Base-by-base conservation (phyloP, 176 grass and related monocot genomes). In the Cymbopogon citratus region DNA sequence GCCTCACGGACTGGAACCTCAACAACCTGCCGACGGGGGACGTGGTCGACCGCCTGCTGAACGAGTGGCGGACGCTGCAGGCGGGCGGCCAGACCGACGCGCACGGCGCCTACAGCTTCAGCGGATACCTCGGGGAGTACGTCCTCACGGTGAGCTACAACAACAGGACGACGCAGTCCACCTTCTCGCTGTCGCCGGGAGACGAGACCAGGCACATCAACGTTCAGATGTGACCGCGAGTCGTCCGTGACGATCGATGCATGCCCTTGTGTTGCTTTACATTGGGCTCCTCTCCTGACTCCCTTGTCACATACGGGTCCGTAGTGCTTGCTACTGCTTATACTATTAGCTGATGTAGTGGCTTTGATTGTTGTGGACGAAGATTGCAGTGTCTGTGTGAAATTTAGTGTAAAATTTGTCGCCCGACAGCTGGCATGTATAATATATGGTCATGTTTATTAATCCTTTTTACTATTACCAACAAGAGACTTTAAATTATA, bases 131-230 rank as follows among this genome's bases (percentile, higher is more conserved):
- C 1, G 96, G 92, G 23, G 96, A 95, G 88, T 95, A 91, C 75
- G 73, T 85, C 26, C 86, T 95, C 70, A 80, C 76, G 0, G 92
- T 95, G 1, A 86, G 13, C 85, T 84, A 74, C 77, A 93, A 65
- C 63, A 95, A 95, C 79, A 80, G 73, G 76, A 88, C 96, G 0
- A 52, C 85, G 45, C 89, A 93, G 85, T 36, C 83, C 18, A 90
- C 87, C 19, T 71, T 99, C 68, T 95, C 93, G 71, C 86, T 99
- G 5, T 90, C 90, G n/a, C 96, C 87, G 9, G 92, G 92, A 5
- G 89, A 89, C 45, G 92, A 99, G 84, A 99, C 96, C 28, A 95
- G 91, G 91, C 96, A 99, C 80, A 74, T 95, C 72, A 91, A 89
- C 57, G 34, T 99, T 48, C 96, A 95, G 76, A 74, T 98, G 38